Evolutionary conservation across 768 basidiomycete species (phyloP), one percentile per base, ranked within the genome.

Genomic region (Auricularia cornea): DNA sequence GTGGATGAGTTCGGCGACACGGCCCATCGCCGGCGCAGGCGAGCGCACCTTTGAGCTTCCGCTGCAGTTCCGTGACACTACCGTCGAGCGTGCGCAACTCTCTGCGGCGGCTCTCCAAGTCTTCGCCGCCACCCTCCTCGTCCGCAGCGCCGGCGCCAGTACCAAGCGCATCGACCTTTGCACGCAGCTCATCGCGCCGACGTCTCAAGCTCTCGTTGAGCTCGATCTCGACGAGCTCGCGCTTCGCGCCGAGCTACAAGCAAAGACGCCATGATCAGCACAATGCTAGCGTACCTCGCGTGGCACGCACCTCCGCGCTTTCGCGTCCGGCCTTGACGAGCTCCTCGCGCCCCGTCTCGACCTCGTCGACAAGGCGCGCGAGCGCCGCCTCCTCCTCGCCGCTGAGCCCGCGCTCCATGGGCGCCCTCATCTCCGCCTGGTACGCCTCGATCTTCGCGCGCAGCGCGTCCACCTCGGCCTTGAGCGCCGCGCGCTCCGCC

Each of bases 151-250:
- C 86, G 28, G 76, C 76, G 30, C 80, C 83, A 2, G 80, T 77
- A 44, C 87, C 87, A 23, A 84, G 75, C 28, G 82, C 76, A 66
- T 97, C 94, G 12, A 98, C 75, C 72, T 89, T 89, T 35, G 76
- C 74, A 59, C 84, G 83, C 8, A 98, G 71, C 67, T 95, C 96
- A 59, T 92, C 89, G 52, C 85, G 81, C 29, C 89, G 82, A 8
- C 95, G 84, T 26, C 86, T 82, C 16, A 98, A 80, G 68, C 87
- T 87, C 73, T 99, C 97, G 66, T 90, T 92, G 57, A 98, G 80
- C 72, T 98, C 96, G 61, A 97, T 95, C 71, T 97, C 94, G 31
- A 97, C 75, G 3, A 87, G 75, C 70, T 89, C 91, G 76, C 92
- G 94, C 66, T 80, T 81, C 14, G 85, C 82, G 44, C 90, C 86